Conservation (phyloP, 257 asterid genomes). For the Solanum pinnatisectum region DNA sequence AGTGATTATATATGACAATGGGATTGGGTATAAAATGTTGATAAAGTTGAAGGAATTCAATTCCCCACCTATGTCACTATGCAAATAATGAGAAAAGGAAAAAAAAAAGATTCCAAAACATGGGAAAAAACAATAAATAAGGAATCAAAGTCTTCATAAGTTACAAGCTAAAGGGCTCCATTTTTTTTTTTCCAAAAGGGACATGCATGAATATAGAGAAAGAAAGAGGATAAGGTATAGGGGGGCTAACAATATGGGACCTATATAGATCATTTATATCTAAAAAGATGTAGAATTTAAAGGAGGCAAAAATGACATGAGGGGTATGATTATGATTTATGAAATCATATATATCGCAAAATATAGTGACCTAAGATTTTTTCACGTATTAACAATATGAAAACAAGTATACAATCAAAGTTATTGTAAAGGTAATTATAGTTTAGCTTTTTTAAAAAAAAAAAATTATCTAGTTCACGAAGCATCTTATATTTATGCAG, state of each 20-base stretch:
- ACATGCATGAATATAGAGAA: neutral
- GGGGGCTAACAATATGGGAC: neutral
- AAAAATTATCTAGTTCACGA: neutral
- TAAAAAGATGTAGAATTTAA: neutral
- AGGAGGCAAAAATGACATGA: neutral
- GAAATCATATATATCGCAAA: neutral
- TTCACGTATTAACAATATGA: neutral
- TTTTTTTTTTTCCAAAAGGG: neutral
- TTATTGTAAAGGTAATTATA: neutral
- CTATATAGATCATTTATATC: neutral
- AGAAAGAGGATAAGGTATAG: neutral
- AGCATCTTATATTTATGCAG: neutral
- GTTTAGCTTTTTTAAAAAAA: neutral
- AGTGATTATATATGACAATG: neutral
- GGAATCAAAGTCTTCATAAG: neutral
- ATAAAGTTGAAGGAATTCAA: neutral
- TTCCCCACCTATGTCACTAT: neutral
- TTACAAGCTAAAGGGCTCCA: neutral
- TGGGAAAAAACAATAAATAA: neutral
- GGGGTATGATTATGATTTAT: neutral
- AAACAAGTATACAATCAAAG: neutral
- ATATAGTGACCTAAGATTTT: neutral
- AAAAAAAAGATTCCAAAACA: neutral
- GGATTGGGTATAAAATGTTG: neutral
- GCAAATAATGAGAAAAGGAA: neutral